Base-by-base conservation (phyloP, 2,329 filamentous ascomycete species). In the Chrysosphaeria jannelii region DNA sequence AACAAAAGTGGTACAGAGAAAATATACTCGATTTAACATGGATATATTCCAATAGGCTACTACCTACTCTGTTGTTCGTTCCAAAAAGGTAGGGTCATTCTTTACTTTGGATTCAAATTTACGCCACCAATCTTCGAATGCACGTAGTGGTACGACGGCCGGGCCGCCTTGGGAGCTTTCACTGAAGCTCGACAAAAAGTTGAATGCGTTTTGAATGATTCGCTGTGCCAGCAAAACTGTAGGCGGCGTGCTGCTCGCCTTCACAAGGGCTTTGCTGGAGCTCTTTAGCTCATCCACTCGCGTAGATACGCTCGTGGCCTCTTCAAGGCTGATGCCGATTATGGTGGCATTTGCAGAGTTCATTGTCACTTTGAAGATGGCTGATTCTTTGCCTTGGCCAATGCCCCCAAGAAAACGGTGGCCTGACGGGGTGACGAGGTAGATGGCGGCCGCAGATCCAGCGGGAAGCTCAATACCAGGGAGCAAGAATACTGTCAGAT, bases 191-290 rank as follows among this genome's bases (percentile, higher is more conserved):
- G 81, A 65, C 27, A 97, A 51, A 41, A 90, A 93, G 45, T 97
- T 91, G 44, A 93, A 97, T 9, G 81, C 85, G 43, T 91, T 90
- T 35, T 75, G 70, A 36, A 97, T 93, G 35, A 97, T 91, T 31
- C 75, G 55, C 45, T 93, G 78, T 14, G 85, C 85, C 13, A 97
- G 53, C 3, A 76, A 49, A 31, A 74, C 63, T 1, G 76, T 85
- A n/a, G 31, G 28, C 1, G 32, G 31, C 3, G 14, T 12, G 5
- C 9, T 11, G 10, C 13, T 8, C 18, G 23, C 13, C 16, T 7
- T 19, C 3, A 19, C n/a, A 12, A 10, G 30, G 38, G 26, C 35
- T 38, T 13, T 7, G 10, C 1, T 19, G 22, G 10, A 25, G 16
- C 16, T 18, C n/a, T 46, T 41, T 13, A 75, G 45, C 25, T 59